A percentile compares a stretch with the other conserved stretches of the same genome.
Conservation (phyloP, 306 rosid species). For the Cucumis hystrix region DNA sequence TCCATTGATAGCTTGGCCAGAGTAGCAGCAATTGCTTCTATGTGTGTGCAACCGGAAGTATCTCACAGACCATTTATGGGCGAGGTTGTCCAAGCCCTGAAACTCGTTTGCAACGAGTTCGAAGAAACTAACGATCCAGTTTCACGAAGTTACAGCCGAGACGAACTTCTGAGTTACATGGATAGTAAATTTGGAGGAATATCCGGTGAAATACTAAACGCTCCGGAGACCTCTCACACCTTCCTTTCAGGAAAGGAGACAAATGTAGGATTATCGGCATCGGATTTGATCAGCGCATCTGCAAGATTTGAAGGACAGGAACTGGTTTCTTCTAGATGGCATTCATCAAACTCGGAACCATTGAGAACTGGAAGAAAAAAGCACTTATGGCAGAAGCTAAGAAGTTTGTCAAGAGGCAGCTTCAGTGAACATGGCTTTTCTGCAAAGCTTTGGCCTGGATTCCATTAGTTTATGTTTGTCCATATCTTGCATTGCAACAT, state of each 20-base stretch:
- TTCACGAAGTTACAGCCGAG: slow-evolving; percentile 37
- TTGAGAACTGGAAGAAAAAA: slow-evolving; percentile 31
- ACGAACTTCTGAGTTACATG: slow-evolving; percentile 17
- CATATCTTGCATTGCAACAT: not conserved
- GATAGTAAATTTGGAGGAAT: slow-evolving; percentile 11
- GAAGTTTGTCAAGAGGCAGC: slow-evolving; percentile 58
- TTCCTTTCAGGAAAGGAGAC: slow-evolving; percentile 25
- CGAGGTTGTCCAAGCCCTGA: slow-evolving; percentile 91
- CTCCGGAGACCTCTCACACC: slow-evolving; percentile 10
- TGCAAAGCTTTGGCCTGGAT: slow-evolving; percentile 35
- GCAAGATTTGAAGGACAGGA: slow-evolving; percentile 33
- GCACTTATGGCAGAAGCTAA: slow-evolving; percentile 61
- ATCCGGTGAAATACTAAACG: slow-evolving; percentile 13
- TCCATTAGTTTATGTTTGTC: slow-evolving; percentile 17
- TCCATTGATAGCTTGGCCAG: slow-evolving; percentile 45
- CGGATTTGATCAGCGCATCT: slow-evolving; percentile 36
- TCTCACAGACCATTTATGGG: slow-evolving; percentile 97
- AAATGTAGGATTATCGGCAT: slow-evolving; percentile 19
- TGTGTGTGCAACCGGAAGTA: slow-evolving; percentile 96
- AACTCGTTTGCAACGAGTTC: slow-evolving; percentile 82
- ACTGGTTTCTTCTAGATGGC: slow-evolving; percentile 43
- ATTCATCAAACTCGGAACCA: slow-evolving; percentile 74
- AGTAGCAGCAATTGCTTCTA: slow-evolving; percentile 96
- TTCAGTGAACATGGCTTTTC: slow-evolving; percentile 65
- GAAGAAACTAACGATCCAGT: slow-evolving; percentile 36